These are phyloP conservation scores for Quercus agrifolia DNA, from an alignment of 306 rosid species.

Conservation along the genomic window DNA sequence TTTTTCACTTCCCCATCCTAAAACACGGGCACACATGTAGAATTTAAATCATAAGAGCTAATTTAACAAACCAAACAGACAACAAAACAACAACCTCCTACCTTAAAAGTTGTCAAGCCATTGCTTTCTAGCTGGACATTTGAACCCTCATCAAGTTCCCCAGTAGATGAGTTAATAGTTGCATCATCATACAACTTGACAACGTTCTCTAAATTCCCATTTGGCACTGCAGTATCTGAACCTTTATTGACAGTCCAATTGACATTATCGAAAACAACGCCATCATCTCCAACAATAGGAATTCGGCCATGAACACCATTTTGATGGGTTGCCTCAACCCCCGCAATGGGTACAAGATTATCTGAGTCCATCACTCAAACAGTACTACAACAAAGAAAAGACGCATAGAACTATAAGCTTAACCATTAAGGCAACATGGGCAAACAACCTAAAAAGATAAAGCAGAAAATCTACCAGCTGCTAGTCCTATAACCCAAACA, in stretches of 20 bases:
- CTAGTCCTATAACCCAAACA: neutral
- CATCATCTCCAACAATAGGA: conserved; percentile 28
- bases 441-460: neutral
- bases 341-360: conserved; percentile 37
- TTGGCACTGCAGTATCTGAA: conserved; percentile 30
- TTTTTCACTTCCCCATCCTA: conserved; percentile 53
- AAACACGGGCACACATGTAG: conserved; percentile 15
- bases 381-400: conserved; percentile 39
- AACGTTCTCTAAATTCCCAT: conserved; percentile 40
- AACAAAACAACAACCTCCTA: conserved; percentile 13
- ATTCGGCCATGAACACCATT: conserved; percentile 52
- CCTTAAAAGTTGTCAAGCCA: conserved; percentile 54
- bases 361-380: conserved; percentile 61
- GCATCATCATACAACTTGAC: conserved; percentile 36
- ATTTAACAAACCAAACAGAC: conserved; percentile 4
- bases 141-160: conserved; percentile 45
- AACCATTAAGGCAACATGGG: neutral
- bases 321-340: conserved; percentile 47
- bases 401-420: neutral
- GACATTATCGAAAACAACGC: conserved; percentile 30
- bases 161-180: conserved; percentile 31
- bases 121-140: conserved; percentile 27
- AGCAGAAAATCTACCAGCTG: neutral
- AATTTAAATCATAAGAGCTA: conserved; percentile 16
- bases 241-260: conserved; percentile 19